These are phyloP conservation scores for Coprinopsis sp. DNA, from an alignment of 768 basidiomycete genomes.

Conservation along the genomic window DNA sequence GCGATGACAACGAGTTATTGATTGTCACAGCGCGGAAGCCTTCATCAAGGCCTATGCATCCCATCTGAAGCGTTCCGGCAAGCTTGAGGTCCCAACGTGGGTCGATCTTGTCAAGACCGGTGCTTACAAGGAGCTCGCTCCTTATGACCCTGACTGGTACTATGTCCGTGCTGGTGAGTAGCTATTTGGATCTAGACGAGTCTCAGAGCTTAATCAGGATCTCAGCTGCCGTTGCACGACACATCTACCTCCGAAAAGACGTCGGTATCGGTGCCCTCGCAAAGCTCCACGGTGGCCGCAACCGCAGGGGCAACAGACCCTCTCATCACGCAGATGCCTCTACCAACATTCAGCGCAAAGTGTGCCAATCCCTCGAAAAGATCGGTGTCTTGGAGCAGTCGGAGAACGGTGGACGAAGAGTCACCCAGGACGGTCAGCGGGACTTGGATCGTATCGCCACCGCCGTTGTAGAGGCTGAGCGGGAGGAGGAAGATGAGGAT, in stretches of 20 bases:
- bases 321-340: conserved; percentile 90
- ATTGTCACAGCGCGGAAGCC: conserved; percentile 69
- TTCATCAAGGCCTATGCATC: conserved; percentile 94
- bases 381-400: conserved; percentile 96
- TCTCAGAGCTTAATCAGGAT: conserved; percentile 1
- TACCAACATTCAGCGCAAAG: conserved; percentile 85
- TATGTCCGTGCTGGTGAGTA: conserved; percentile 93
- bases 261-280: conserved; percentile 89
- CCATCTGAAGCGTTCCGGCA: conserved; percentile 96
- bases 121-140: conserved; percentile 95
- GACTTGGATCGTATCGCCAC: conserved; percentile 94
- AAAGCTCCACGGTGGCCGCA: conserved; percentile 96
- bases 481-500: conserved; percentile 71
- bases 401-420: conserved; percentile 91
- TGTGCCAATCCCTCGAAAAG: conserved; percentile 97
- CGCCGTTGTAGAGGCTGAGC: conserved; percentile 74
- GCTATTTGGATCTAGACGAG: conserved; percentile 4
- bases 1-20: conserved; percentile 13
- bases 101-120: conserved; percentile 99
- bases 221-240: conserved; percentile 90
- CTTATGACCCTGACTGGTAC: conserved; percentile 99
- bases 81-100: conserved; percentile 98
- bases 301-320: conserved; percentile 94
- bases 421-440: conserved; percentile 94
- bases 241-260: conserved; percentile 99